Conservation (phyloP, 345 rosid species). For the Orychophragmus violaceus region DNA sequence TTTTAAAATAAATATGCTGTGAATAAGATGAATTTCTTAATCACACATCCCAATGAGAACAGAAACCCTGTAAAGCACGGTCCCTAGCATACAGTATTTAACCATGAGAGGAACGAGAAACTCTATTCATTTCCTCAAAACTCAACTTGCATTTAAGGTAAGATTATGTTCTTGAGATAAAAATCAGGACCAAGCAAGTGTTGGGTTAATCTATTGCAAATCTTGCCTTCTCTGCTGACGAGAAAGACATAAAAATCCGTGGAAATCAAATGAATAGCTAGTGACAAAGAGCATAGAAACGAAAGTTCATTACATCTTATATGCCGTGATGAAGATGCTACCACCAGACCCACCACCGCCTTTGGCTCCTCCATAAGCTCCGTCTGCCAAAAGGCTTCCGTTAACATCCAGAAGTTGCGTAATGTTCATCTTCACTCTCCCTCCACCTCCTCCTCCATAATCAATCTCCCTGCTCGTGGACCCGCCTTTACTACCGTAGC, state of each 20-base stretch:
- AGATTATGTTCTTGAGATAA: neutral
- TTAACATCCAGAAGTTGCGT: constrained; percentile 47
- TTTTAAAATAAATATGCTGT: neutral
- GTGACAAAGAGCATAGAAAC: constrained; percentile 9
- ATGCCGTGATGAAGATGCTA: constrained; percentile 61
- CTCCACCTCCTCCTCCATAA: constrained; percentile 95
- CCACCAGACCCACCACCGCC: constrained; percentile 99
- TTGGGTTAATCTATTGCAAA: constrained; percentile 4
- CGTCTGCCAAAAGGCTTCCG: constrained; percentile 74
- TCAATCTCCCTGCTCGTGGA: constrained; percentile 75
- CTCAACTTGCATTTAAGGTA: neutral
- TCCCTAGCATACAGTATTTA: neutral
- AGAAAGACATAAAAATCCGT: neutral
- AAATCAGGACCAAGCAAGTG: constrained; percentile 5
- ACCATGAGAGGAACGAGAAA: neutral
- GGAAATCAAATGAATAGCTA: constrained; percentile 4
- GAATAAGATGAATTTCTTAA: neutral
- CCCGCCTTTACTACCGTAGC: constrained; percentile 90
- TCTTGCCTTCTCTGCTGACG: neutral
- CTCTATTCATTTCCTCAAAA: neutral
- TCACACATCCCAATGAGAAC: neutral
- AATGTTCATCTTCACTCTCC: constrained; percentile 56
- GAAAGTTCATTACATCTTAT: constrained; percentile 63
- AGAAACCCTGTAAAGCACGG: constrained; percentile 2
- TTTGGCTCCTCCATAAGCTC: constrained; percentile 72